Evolutionary conservation across 148 eudicot species (phyloP).

Genomic region (Pouteria glomerata): DNA sequence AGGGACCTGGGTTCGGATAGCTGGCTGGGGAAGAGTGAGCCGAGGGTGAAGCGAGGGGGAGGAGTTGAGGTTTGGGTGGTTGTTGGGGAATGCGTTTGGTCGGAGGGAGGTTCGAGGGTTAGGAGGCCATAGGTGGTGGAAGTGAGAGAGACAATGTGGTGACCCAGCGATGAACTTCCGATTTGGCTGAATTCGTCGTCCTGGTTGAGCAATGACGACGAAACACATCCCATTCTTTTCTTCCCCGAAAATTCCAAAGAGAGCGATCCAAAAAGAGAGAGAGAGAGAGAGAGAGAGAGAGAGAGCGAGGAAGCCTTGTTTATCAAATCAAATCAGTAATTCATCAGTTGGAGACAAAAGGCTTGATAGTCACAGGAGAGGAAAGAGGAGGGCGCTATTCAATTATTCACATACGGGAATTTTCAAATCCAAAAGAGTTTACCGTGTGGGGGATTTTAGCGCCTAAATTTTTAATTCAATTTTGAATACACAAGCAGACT

Average conservation of each 20-base stretch:
- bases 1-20: slow-evolving; percentile 16
- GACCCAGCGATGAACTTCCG: slow-evolving; percentile 38
- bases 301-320: not conserved
- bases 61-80: slow-evolving; percentile 25
- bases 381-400: not conserved
- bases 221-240: slow-evolving; percentile 88
- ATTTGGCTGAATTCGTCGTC: slow-evolving; percentile 63
- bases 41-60: slow-evolving; percentile 30
- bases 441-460: slow-evolving; percentile 10
- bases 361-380: not conserved
- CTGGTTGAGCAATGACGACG: slow-evolving; percentile 54
- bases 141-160: slow-evolving; percentile 78
- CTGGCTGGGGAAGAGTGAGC: slow-evolving; percentile 27
- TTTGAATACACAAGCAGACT: no score
- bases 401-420: not conserved
- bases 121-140: slow-evolving; percentile 78
- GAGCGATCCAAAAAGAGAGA: not conserved
- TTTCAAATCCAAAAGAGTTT: not conserved
- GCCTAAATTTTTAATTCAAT: not conserved
- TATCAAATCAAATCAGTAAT: no score
- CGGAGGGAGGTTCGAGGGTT: slow-evolving; percentile 35
- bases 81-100: slow-evolving; percentile 19
- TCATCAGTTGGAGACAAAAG: not conserved
- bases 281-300: not conserved
- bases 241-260: not conserved